Conservation (phyloP, 2,329 filamentous ascomycete genomes). For the Aurifilum marmelostoma region DNA sequence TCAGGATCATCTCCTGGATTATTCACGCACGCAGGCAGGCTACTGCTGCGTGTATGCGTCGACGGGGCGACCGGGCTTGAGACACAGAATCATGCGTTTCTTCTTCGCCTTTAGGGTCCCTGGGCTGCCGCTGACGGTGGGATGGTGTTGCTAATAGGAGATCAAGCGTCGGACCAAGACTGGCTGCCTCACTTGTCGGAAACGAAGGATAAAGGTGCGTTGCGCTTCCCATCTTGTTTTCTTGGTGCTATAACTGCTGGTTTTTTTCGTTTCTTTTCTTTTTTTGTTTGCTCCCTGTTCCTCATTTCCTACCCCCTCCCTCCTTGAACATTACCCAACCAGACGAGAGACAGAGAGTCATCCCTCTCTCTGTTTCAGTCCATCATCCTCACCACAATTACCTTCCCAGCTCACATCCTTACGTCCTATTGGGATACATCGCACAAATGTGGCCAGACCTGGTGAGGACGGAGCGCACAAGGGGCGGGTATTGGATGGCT, state of each 20-base stretch:
- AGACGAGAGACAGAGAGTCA: too few relatives aligned
- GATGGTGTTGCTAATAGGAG: conserved; percentile 48
- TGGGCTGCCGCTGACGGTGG: conserved; percentile 35
- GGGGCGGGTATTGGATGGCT: neutral
- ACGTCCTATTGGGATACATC: neutral
- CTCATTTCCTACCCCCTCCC: too few relatives aligned
- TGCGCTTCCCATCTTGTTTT: conserved; percentile 33
- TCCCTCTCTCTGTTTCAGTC: too few relatives aligned
- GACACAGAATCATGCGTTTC: conserved; percentile 19
- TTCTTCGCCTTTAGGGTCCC: conserved; percentile 19
- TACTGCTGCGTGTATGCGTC: neutral
- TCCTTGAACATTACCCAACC: too few relatives aligned
- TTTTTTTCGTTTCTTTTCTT: neutral
- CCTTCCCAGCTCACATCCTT: neutral
- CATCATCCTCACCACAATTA: neutral
- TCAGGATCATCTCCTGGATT: neutral
- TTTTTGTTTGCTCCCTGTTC: neutral
- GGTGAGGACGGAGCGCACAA: neutral
- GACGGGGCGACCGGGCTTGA: conserved; percentile 1
- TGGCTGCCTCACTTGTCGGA: conserved; percentile 65
- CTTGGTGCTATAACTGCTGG: too few relatives aligned
- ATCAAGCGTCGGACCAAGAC: conserved; percentile 67
- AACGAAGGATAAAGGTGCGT: conserved; percentile 65
- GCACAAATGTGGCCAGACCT: neutral
- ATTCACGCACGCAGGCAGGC: neutral